Conservation (phyloP, 768 basidiomycete species). For the Podaxis pistillaris region DNA sequence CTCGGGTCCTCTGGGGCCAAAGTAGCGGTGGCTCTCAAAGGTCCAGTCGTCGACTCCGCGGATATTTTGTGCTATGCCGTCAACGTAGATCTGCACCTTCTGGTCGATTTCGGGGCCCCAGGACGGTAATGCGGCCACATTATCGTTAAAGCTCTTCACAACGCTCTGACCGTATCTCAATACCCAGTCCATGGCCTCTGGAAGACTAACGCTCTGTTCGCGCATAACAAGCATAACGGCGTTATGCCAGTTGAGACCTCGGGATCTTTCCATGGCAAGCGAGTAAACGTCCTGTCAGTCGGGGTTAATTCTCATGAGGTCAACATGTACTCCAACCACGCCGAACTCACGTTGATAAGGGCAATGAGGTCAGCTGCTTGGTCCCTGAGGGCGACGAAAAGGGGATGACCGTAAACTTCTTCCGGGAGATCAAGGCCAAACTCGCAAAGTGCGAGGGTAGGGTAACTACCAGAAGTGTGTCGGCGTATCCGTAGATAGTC, state of each 20-base stretch:
- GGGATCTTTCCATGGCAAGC: slow-evolving; percentile 33
- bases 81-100: slow-evolving; percentile 36
- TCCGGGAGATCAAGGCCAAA: slow-evolving; percentile 31
- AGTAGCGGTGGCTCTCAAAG: slow-evolving; percentile 47
- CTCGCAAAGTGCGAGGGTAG: slow-evolving; percentile 28
- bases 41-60: slow-evolving; percentile 44
- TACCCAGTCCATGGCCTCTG: slow-evolving; percentile 30
- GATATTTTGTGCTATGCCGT: slow-evolving; percentile 46
- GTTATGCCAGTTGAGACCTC: slow-evolving; percentile 32
- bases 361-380: slow-evolving; percentile 28
- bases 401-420: slow-evolving; percentile 29
- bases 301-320: background rate
- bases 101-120: slow-evolving; percentile 41
- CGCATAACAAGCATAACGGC: slow-evolving; percentile 32
- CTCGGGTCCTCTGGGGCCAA: slow-evolving; percentile 23
- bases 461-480: slow-evolving; percentile 27
- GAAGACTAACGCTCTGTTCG: slow-evolving; percentile 21
- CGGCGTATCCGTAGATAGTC: slow-evolving; percentile 32
- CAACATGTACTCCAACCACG: no score
- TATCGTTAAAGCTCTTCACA: slow-evolving; percentile 19
- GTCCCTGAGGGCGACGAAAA: slow-evolving; percentile 13
- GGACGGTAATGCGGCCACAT: slow-evolving; percentile 36
- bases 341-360: slow-evolving; percentile 24
- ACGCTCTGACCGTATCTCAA: slow-evolving; percentile 22
- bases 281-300: slow-evolving; percentile 31